Base-by-base conservation (phyloP, 257 asterid genomes). In the Anisodus tanguticus region DNA sequence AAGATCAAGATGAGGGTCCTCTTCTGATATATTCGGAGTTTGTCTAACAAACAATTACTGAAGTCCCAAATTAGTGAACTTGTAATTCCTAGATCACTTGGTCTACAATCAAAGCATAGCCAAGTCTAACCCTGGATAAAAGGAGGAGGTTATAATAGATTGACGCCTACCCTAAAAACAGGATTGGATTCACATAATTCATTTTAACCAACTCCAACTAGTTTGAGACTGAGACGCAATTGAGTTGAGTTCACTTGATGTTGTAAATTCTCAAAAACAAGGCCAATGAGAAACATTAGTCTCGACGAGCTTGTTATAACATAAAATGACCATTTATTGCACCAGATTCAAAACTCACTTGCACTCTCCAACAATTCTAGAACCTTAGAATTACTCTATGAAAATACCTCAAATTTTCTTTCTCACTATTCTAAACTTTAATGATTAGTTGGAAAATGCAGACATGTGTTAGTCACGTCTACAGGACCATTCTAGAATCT, bases 371-470 rank as follows among this genome's bases (percentile, higher is more conserved):
- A 49, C 19, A 49, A 49, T 74, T 74, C 41, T 47, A 19, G 41
- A 71, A 72, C 41, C 59, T 49, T 19, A 47, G 58, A 72, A 45
- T 72, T 47, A 2, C 59, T 47, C 11, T 22, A 47, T 5, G 17
- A 19, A 13, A 72, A 2, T 72, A 49, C 22, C 45, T 49, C 62
- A 74, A 49, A 49, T 74, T 6, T 74, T 51, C 62, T 11, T 3
- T 74, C 17, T 47, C 62, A 51, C 81, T 26, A 31, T 66, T 51
- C 81, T 49, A 22, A 68, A 6, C 26, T 76, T 51, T 13, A 31
- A 76, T 3, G 15, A 76, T 51, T 51, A 7, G 81, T 51, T 26
- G 81, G 62, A 54, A 76, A 12, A 76, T 12, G 81, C 81, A 76
- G 45, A 49, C 35, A 31, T 1, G 2, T 31, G 35, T 31, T 31